phyloP scores from a whole-genome alignment of 1,284 basidiomycete species.

The Tylopilus orsonianus region DNA sequence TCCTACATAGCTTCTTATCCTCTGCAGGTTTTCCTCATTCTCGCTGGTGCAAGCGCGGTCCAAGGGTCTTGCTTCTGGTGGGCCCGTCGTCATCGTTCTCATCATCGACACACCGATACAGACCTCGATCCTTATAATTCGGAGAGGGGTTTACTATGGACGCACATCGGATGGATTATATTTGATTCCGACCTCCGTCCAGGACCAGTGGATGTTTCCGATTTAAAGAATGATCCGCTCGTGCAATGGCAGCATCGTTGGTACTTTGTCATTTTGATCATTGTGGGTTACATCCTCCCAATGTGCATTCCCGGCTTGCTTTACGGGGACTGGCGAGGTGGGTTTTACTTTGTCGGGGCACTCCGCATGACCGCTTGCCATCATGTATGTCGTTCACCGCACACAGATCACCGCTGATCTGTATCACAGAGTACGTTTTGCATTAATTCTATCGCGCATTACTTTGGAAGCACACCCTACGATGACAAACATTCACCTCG shows the following conservation, averaged over 20 bases:
- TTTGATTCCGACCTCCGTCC: conserved; percentile 77
- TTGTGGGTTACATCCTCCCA: conserved; percentile 78
- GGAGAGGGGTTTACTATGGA: conserved; percentile 77
- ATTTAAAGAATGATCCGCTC: conserved; percentile 72
- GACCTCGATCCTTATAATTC: conserved; percentile 90
- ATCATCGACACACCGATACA: conserved; percentile 90
- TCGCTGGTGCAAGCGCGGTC: conserved; percentile 82
- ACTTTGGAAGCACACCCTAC: conserved; percentile 80
- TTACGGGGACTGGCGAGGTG: conserved; percentile 85
- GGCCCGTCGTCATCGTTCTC: conserved; percentile 87
- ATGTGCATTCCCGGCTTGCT: conserved; percentile 70
- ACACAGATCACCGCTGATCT: conserved; percentile 9
- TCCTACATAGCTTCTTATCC: conserved; percentile 80
- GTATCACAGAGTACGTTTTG: conserved; percentile 76
- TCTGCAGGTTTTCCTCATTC: conserved; percentile 73
- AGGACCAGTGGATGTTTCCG: conserved; percentile 79
- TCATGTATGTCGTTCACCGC: conserved; percentile 58
- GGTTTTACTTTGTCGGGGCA: conserved; percentile 74
- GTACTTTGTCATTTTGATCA: conserved; percentile 65
- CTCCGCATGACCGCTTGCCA: conserved; percentile 71
- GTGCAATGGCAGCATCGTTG: conserved; percentile 83
- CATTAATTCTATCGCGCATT: conserved; percentile 91
- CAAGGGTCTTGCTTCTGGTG: conserved; percentile 93
- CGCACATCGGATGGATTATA: conserved; percentile 90
- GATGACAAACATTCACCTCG: conserved; percentile 83